These are phyloP conservation scores for Cladosporium sphaerospermum DNA, from an alignment of 2,329 filamentous ascomycete species.

Conservation along the genomic window DNA sequence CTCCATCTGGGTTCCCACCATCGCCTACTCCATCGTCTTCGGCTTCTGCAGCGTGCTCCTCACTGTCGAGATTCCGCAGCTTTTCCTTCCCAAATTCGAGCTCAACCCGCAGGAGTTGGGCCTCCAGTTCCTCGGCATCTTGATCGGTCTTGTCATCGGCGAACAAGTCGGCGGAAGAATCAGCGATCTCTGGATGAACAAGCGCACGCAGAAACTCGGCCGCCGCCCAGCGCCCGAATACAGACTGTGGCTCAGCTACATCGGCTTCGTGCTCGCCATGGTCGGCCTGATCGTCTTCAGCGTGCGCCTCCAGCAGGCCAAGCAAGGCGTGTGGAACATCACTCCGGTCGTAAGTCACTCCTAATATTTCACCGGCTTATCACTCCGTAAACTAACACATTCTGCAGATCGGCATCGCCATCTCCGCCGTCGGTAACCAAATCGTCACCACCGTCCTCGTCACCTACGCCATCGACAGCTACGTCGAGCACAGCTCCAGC, in stretches of 20 bases:
- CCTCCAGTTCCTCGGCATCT: constrained; percentile 51
- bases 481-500: constrained; percentile 46
- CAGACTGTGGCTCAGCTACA: constrained; percentile 53
- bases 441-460: constrained; percentile 55
- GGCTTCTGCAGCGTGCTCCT: constrained; percentile 48
- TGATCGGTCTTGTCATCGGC: constrained; percentile 52
- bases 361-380: constrained; percentile 35
- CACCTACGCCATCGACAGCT: constrained; percentile 56
- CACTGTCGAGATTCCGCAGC: constrained; percentile 55
- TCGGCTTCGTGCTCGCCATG: constrained; percentile 46
- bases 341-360: constrained; percentile 43
- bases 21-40: constrained; percentile 53
- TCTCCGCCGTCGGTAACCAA: constrained; percentile 51
- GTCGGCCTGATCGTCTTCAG: constrained; percentile 51
- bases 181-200: constrained; percentile 50
- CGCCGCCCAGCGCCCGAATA: constrained; percentile 42
- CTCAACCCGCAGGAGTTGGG: constrained; percentile 54
- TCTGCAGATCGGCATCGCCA: constrained; percentile 36
- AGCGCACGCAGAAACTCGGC: constrained; percentile 31
- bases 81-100: constrained; percentile 50
- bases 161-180: constrained; percentile 52
- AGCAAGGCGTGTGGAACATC: constrained; percentile 46
- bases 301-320: constrained; percentile 44
- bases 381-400: constrained; percentile 13
- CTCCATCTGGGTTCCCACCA: constrained; percentile 46